Percentiles rank a stretch among this genome's conserved stretches.
Evolutionary conservation across 116 monocot species (phyloP).

Genomic region (Zostera marina): DNA sequence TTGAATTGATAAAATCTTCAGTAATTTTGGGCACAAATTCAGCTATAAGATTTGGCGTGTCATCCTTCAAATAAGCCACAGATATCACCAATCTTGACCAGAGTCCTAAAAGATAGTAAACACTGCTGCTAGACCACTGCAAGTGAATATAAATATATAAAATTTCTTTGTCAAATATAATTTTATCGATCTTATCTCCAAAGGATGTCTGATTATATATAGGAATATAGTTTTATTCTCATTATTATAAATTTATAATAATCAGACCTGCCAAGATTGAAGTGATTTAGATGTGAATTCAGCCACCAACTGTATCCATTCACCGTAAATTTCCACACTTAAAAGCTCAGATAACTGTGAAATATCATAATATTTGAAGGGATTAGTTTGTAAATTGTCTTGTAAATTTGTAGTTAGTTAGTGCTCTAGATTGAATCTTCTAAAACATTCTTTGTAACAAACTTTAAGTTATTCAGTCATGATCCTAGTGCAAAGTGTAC

Average conservation of each 20-base stretch:
- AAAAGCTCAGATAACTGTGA: conserved; percentile 82
- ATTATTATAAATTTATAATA: conserved; percentile 3
- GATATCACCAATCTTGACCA: conserved; percentile 99
- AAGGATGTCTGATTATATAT: background rate
- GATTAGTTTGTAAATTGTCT: too few relatives aligned
- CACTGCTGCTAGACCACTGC: conserved; percentile 95
- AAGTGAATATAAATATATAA: conserved; percentile 1
- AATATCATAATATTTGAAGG: conserved; percentile 4
- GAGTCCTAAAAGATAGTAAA: conserved; percentile 90
- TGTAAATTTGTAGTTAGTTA: too few relatives aligned
- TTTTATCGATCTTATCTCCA: background rate
- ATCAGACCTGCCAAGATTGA: conserved; percentile 94
- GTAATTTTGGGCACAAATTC: conserved; percentile 95
- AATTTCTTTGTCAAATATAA: background rate
- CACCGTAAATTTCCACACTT: conserved; percentile 74
- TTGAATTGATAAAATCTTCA: conserved; percentile 89
- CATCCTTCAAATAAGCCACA: conserved; percentile 90
- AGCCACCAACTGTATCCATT: conserved; percentile 89
- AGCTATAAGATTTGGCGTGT: conserved; percentile 74
- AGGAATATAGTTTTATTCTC: background rate
- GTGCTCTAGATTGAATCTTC: too few relatives aligned
- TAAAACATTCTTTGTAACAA: too few relatives aligned
- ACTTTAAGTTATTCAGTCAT: too few relatives aligned
- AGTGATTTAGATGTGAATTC: conserved; percentile 86
- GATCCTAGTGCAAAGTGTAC: too few relatives aligned